A percentile compares a stretch with the other conserved stretches of the same genome.
Conservation (phyloP, 768 basidiomycete genomes). For the Lentinula guzmanii region DNA sequence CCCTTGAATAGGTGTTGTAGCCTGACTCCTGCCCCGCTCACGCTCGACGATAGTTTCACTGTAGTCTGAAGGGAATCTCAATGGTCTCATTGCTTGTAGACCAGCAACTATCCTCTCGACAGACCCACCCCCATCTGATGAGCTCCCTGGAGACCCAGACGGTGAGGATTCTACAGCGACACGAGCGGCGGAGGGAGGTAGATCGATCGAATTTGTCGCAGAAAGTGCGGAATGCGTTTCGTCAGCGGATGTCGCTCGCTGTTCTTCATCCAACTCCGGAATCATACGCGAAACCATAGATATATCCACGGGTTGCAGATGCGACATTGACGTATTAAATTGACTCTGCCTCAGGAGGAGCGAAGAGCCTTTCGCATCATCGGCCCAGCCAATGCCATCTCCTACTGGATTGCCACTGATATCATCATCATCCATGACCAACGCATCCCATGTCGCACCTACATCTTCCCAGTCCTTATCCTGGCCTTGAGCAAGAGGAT, state of each 20-base stretch:
- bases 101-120: slow-evolving; percentile 28
- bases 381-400: slow-evolving; percentile 50
- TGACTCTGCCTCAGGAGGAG: slow-evolving; percentile 17
- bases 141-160: slow-evolving; percentile 35
- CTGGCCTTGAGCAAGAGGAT: slow-evolving; percentile 20
- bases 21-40: slow-evolving; percentile 47
- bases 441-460: slow-evolving; percentile 47
- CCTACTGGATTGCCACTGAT: slow-evolving; percentile 7
- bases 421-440: slow-evolving; percentile 26
- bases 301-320: slow-evolving; percentile 23
- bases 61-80: background rate
- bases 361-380: slow-evolving; percentile 33
- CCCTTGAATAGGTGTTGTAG: slow-evolving; percentile 49
- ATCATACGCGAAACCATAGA: slow-evolving; percentile 31
- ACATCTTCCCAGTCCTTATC: slow-evolving; percentile 47
- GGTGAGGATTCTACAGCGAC: slow-evolving; percentile 9
- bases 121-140: slow-evolving; percentile 44
- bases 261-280: slow-evolving; percentile 20
- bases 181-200: slow-evolving; percentile 13
- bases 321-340: slow-evolving; percentile 9
- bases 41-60: background rate
- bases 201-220: slow-evolving; percentile 12
- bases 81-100: slow-evolving; percentile 21
- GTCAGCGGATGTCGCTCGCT: background rate
- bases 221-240: background rate